A percentile compares a stretch with the other conserved stretches of the same genome.
Evolutionary conservation across 2,329 filamentous ascomycete species (phyloP).

Genomic region (Venturia asperata): DNA sequence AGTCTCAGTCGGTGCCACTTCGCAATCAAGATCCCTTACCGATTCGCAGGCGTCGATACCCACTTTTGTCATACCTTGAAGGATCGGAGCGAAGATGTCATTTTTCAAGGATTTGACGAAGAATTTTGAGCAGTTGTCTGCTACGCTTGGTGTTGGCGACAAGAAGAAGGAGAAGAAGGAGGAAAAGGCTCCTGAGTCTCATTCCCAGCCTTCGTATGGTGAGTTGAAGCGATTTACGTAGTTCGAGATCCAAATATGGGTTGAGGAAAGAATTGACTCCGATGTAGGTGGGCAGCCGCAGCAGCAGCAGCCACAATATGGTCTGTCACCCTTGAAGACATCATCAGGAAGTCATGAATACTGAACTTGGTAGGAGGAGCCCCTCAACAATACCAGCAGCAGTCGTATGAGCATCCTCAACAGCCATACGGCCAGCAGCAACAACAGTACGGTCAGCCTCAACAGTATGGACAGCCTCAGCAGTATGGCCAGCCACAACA

Average conservation of each 20-base stretch:
- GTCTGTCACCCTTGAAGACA: background rate
- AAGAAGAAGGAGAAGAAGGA: slow-evolving; percentile 26
- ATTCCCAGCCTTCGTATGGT: slow-evolving; percentile 8
- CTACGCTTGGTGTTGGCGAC: slow-evolving; percentile 26
- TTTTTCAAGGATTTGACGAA: slow-evolving; percentile 43
- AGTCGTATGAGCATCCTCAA: background rate
- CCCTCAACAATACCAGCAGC: slow-evolving; percentile 5
- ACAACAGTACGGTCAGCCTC: slow-evolving; percentile 22
- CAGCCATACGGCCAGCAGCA: slow-evolving; percentile 14
- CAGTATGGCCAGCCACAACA: slow-evolving; percentile 26
- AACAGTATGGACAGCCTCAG: slow-evolving; percentile 25
- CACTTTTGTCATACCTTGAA: background rate
- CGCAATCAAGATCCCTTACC: background rate
- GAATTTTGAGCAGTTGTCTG: slow-evolving; percentile 37
- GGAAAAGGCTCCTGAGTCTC: slow-evolving; percentile 16
- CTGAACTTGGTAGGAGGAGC: slow-evolving; percentile 2
- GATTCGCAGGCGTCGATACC: background rate
- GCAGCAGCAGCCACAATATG: background rate
- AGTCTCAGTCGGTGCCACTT: background rate
- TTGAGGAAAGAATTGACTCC: background rate
- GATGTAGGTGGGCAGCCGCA: background rate
- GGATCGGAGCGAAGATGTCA: slow-evolving; percentile 30
- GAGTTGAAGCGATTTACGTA: background rate
- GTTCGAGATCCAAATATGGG: background rate
- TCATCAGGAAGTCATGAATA: background rate